phyloP scores from a whole-genome alignment of 176 grass and related monocot species.

The Triticum turgidum region DNA sequence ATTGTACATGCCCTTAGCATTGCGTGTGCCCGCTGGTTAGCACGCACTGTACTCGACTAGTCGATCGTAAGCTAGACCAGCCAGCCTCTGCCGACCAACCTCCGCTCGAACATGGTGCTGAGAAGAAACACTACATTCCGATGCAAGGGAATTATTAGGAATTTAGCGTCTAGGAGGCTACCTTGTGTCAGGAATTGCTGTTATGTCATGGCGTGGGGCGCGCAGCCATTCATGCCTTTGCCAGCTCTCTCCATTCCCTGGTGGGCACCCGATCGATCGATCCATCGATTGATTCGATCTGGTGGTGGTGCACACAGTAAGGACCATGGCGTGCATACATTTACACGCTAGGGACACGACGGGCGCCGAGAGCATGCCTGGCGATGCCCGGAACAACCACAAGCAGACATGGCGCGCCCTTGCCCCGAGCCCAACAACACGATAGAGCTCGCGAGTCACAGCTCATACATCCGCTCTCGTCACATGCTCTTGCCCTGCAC shows the following conservation, averaged over 20 bases:
- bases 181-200: neutral
- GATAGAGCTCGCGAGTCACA: neutral
- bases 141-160: neutral
- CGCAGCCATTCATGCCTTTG: neutral
- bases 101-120: neutral
- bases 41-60: too few relatives aligned
- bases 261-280: neutral
- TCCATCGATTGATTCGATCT: neutral
- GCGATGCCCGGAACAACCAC: slow-evolving; percentile 25
- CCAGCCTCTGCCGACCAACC: neutral
- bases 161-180: neutral
- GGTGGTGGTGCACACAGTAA: neutral
- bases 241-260: neutral
- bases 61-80: neutral
- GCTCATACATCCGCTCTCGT: neutral
- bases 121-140: neutral
- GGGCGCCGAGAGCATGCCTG: neutral
- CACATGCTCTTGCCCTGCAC: neutral
- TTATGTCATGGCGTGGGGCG: neutral
- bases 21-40: too few relatives aligned
- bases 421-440: neutral
- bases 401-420: slow-evolving; percentile 10
- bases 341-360: neutral
- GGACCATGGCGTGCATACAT: neutral
- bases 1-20: too few relatives aligned